These are phyloP conservation scores for Austroboletus olivaceoglutinosus DNA, from an alignment of 1,284 basidiomycete genomes.

Conservation along the genomic window DNA sequence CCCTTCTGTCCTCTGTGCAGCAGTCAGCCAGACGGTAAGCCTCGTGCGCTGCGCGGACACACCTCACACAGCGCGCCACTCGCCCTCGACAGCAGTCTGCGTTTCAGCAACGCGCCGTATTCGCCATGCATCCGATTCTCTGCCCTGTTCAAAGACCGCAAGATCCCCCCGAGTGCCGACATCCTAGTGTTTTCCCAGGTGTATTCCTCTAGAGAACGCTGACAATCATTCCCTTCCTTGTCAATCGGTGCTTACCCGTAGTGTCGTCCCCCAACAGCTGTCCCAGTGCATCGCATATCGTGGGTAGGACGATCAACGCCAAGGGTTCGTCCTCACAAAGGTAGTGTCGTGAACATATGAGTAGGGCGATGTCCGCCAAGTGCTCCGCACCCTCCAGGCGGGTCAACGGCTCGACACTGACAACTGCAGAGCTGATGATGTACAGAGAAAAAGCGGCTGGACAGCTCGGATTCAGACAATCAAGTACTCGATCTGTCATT, in stretches of 20 bases:
- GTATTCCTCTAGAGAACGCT: slow-evolving; percentile 12
- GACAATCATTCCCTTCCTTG: background rate
- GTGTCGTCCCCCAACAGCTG: slow-evolving; percentile 35
- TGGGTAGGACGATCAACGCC: slow-evolving; percentile 46
- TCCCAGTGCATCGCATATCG: slow-evolving; percentile 48
- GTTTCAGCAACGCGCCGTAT: slow-evolving; percentile 13
- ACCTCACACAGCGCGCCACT: slow-evolving; percentile 15
- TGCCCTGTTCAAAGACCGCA: slow-evolving; percentile 20
- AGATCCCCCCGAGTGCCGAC: slow-evolving; percentile 36
- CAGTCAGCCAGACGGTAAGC: background rate
- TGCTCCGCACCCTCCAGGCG: slow-evolving; percentile 55
- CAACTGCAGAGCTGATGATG: slow-evolving; percentile 31
- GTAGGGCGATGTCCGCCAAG: slow-evolving; percentile 48
- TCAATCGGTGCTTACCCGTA: slow-evolving; percentile 34
- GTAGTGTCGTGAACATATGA: slow-evolving; percentile 45
- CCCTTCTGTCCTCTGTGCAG: background rate
- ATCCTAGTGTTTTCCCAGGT: slow-evolving; percentile 51
- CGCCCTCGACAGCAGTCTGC: slow-evolving; percentile 12
- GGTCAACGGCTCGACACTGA: slow-evolving; percentile 35
- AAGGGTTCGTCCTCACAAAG: slow-evolving; percentile 47
- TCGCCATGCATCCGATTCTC: background rate
- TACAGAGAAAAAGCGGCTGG: slow-evolving; percentile 54
- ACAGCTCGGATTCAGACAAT: slow-evolving; percentile 7
- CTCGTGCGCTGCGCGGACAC: background rate
- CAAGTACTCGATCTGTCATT: background rate